Base-by-base conservation (phyloP, 257 asterid genomes). In the Petunia secreta region DNA sequence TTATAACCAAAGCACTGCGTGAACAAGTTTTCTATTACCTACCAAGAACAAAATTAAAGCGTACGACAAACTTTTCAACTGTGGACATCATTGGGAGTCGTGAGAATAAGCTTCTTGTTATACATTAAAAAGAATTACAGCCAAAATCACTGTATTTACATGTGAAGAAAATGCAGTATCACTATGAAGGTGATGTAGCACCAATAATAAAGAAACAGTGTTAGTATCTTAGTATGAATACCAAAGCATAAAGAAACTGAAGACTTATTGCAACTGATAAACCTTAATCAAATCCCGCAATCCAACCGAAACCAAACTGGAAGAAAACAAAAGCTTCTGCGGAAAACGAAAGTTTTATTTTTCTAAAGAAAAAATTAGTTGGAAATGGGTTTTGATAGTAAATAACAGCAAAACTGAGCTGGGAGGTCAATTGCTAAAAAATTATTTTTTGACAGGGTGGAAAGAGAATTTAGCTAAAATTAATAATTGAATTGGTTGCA, bases 391-490 rank as follows among this genome's bases (percentile, higher is more conserved):
- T 25, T 64, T 0, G 71, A 38, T 25, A 64, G 48, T 48, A 10
- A 25, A 0, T 46, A 34, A 46, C 77, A 46, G 59, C 59, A 69
- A 48, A 48, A 71, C 34, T 10, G 62, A 48, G 62, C 13, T 57
- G 62, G 62, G 25, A 55, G 62, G 40, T 44, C 57, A 71, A 71
- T 48, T 69, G 59, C 43, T 46, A 25, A 25, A 5, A 46, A 46
- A 69, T 69, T 4, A 48, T 25, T 48, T 25, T 5, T 48, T 34
- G 60, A 34, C 62, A 71, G 62, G 15, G 77, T 71, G 77, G 77
- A 34, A 71, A 69, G 8, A 50, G 77, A 71, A 71, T 71, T 71
- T 48, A 71, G 43, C 44, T 48, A 71, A 71, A 71, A 25, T 25
- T 43, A 9, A 71, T 71, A 44, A 48, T 71, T 71, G 60, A 48